phyloP scores from a whole-genome alignment of 2,329 filamentous ascomycete genomes.

The Byssoonygena ceratinophila region DNA sequence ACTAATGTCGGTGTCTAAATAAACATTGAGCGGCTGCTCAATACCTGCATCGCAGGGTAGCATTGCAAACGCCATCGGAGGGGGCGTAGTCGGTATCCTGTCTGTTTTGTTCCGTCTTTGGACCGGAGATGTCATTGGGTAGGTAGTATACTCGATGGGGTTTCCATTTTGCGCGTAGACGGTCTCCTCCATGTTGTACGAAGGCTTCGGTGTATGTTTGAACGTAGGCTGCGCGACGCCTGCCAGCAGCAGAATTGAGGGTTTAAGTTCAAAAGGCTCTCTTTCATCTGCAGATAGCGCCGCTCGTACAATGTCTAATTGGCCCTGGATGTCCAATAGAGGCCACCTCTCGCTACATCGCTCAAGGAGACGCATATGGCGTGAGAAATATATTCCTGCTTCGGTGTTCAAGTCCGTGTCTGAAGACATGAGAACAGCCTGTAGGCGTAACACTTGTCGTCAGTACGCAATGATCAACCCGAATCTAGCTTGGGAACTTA shows the following conservation, averaged over 20 bases:
- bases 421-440: slow-evolving; percentile 88
- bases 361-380: slow-evolving; percentile 90
- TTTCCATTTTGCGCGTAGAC: neutral
- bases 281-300: slow-evolving; percentile 80
- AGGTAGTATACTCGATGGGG: neutral
- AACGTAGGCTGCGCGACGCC: slow-evolving; percentile 33
- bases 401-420: slow-evolving; percentile 79
- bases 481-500: slow-evolving; percentile 42
- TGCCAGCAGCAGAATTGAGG: slow-evolving; percentile 72
- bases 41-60: neutral
- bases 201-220: neutral
- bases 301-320: slow-evolving; percentile 78
- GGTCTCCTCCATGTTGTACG: neutral
- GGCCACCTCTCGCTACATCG: slow-evolving; percentile 72
- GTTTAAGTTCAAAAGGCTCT: slow-evolving; percentile 80
- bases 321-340: slow-evolving; percentile 78
- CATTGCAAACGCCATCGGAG: neutral
- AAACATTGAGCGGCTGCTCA: neutral
- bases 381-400: slow-evolving; percentile 76
- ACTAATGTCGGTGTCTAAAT: slow-evolving; percentile 21
- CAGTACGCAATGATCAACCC: neutral
- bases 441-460: neutral
- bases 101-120: neutral
- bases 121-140: neutral
- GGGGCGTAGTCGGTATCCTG: neutral